Conservation (phyloP, 441 rosid species). For the Mallotus repandus region DNA sequence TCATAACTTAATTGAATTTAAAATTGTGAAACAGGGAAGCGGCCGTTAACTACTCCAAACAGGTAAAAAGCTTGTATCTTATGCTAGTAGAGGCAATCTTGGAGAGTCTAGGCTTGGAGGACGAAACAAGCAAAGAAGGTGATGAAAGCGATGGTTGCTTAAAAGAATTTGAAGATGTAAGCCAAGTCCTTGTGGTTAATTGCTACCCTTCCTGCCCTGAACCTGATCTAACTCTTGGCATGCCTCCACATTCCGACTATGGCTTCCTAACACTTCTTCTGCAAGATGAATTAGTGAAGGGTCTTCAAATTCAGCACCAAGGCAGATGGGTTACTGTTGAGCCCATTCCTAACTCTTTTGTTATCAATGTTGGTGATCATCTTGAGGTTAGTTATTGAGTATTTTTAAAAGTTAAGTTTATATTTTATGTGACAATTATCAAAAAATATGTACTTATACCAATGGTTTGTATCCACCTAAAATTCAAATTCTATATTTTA, state of each 20-base stretch:
- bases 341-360: slow-evolving; percentile 59
- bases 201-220: slow-evolving; percentile 82
- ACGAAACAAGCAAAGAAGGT: not conserved
- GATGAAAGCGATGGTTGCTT: slow-evolving; percentile 20
- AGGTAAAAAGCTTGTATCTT: slow-evolving; percentile 46
- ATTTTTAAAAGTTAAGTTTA: not conserved
- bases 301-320: slow-evolving; percentile 61
- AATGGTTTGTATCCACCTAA: no score
- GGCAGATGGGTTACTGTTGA: slow-evolving; percentile 66
- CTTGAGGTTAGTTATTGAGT: slow-evolving; percentile 50
- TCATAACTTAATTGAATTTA: not conserved
- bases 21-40: slow-evolving; percentile 39
- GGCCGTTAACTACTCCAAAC: slow-evolving; percentile 52
- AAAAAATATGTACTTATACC: no score
- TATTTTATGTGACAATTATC: no score
- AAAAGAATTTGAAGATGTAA: slow-evolving; percentile 47
- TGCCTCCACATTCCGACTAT: slow-evolving; percentile 73
- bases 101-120: slow-evolving; percentile 41
- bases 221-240: slow-evolving; percentile 66
- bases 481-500: no score
- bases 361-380: slow-evolving; percentile 74
- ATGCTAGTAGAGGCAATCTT: slow-evolving; percentile 56
- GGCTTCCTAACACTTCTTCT: slow-evolving; percentile 71
- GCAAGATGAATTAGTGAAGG: slow-evolving; percentile 54
- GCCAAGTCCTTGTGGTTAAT: slow-evolving; percentile 67